phyloP scores from a whole-genome alignment of 768 basidiomycete species.

The Rhodotorula taiwanensis region DNA sequence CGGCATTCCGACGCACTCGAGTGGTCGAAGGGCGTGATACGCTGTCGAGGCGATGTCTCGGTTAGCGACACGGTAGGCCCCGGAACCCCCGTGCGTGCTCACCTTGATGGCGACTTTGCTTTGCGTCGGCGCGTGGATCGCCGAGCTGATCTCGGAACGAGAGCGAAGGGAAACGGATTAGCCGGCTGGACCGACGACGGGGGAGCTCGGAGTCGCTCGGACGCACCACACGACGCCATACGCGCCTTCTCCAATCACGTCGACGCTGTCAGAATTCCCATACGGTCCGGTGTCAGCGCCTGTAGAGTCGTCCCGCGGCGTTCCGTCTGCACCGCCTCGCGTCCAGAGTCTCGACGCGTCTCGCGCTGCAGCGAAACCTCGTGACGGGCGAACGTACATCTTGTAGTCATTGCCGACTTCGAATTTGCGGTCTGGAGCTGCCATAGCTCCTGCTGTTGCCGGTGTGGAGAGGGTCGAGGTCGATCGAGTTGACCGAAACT shows the following conservation, averaged over 20 bases:
- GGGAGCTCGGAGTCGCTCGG: too few species aligned
- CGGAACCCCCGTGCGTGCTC: not conserved
- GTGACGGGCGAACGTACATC: slow-evolving; percentile 42
- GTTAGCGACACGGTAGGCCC: too few species aligned
- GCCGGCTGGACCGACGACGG: not conserved
- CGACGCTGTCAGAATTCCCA: too few species aligned
- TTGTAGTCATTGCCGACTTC: slow-evolving; percentile 41
- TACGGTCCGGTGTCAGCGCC: too few species aligned
- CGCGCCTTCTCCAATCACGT: slow-evolving; percentile 41
- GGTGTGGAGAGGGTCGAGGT: not conserved
- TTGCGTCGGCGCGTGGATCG: slow-evolving; percentile 73
- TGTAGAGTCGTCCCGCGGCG: too few species aligned
- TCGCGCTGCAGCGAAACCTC: too few species aligned
- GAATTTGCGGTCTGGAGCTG: slow-evolving; percentile 39
- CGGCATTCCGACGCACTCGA: slow-evolving; percentile 53
- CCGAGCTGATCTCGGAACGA: slow-evolving; percentile 61
- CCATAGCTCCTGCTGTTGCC: not conserved
- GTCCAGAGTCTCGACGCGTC: too few species aligned
- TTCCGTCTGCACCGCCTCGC: too few species aligned
- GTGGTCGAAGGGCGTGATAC: slow-evolving; percentile 90
- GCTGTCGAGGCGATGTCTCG: slow-evolving; percentile 48
- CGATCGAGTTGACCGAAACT: too few species aligned
- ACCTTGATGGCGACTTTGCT: slow-evolving; percentile 88
- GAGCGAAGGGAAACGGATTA: not conserved
- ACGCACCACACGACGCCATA: slow-evolving; percentile 70